A percentile compares a stretch with the other conserved stretches of the same genome.
Evolutionary conservation across 2,329 filamentous ascomycete species (phyloP).

Genomic region (Incumbomyces delicatus): DNA sequence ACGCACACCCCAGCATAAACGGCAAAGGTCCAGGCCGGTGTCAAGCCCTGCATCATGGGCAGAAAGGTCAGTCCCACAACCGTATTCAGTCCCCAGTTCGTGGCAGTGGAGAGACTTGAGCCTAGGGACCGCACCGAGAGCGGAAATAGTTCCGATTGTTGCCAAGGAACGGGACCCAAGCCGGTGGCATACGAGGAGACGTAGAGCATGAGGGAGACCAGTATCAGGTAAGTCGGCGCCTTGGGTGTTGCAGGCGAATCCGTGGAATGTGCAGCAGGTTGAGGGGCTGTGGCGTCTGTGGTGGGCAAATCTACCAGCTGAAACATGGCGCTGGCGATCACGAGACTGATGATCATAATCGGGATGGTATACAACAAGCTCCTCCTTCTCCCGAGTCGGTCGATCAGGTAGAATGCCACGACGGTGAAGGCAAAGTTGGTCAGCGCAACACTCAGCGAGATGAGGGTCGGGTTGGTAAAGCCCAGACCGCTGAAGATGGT

Average conservation of each 20-base stretch:
- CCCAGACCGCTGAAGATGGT: slow-evolving; percentile 71
- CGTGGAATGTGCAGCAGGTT: slow-evolving; percentile 4
- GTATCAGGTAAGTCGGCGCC: slow-evolving; percentile 48
- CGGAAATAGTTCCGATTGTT: slow-evolving; percentile 87
- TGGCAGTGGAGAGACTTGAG: slow-evolving; percentile 56
- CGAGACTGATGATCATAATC: slow-evolving; percentile 66
- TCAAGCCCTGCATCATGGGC: slow-evolving; percentile 70
- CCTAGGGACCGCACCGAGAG: slow-evolving; percentile 52
- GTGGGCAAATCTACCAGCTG: slow-evolving; percentile 45
- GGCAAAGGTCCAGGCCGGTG: slow-evolving; percentile 66
- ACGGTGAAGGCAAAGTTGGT: slow-evolving; percentile 76
- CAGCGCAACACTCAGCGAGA: slow-evolving; percentile 67
- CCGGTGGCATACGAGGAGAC: slow-evolving; percentile 79
- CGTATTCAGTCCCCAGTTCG: slow-evolving; percentile 84
- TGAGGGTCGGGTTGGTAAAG: slow-evolving; percentile 69
- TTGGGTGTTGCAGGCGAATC: slow-evolving; percentile 23
- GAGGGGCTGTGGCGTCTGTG: slow-evolving; percentile 13
- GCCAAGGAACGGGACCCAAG: slow-evolving; percentile 89
- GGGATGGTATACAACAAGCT: slow-evolving; percentile 78
- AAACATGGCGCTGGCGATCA: slow-evolving; percentile 65
- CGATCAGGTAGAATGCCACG: slow-evolving; percentile 66
- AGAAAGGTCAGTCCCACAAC: slow-evolving; percentile 77
- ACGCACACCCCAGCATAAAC: slow-evolving; percentile 66
- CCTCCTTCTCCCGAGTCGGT: slow-evolving; percentile 65
- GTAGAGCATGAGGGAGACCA: slow-evolving; percentile 69